These are phyloP conservation scores for Saccharomycopsis vini DNA, from an alignment of 805 yeast species.

Conservation along the genomic window DNA sequence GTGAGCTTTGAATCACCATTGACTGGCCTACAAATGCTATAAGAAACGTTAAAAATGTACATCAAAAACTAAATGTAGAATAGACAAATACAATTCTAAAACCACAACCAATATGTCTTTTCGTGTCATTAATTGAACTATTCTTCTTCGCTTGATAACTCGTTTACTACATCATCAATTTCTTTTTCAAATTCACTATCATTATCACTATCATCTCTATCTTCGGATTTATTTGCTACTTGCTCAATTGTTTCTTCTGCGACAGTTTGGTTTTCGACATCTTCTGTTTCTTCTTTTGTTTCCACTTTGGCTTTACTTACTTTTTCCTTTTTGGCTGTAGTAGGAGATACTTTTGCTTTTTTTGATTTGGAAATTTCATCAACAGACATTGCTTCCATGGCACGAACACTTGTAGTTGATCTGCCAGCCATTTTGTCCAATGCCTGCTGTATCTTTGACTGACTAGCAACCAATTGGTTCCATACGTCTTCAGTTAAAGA, in stretches of 20 bases:
- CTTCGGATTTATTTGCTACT: constrained; percentile 4
- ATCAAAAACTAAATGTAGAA: too few species aligned
- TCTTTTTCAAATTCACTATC: constrained; percentile 17
- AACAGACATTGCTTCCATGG: constrained; percentile 6
- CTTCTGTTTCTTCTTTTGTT: not conserved
- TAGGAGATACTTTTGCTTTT: not conserved
- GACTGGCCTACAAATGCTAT: too few species aligned
- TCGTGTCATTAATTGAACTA: too few species aligned
- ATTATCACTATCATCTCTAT: constrained; percentile 1
- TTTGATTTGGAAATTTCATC: not conserved
- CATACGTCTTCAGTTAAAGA: constrained; percentile 51
- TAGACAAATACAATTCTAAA: too few species aligned
- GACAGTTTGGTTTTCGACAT: not conserved
- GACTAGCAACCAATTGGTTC: constrained; percentile 34
- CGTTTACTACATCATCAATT: constrained; percentile 16
- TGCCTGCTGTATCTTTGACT: constrained; percentile 9
- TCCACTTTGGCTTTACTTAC: not conserved
- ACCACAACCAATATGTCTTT: too few species aligned
- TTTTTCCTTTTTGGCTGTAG: constrained; percentile 8
- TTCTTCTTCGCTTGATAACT: constrained; percentile 16
- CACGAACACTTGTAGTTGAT: not conserved
- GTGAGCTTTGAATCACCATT: too few species aligned
- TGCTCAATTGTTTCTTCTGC: not conserved
- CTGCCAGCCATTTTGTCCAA: constrained; percentile 18
- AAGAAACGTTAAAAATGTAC: too few species aligned